These are phyloP conservation scores for Phytophthora aleatoria DNA, from an alignment of 352 stramenopile genomes.

Conservation along the genomic window DNA sequence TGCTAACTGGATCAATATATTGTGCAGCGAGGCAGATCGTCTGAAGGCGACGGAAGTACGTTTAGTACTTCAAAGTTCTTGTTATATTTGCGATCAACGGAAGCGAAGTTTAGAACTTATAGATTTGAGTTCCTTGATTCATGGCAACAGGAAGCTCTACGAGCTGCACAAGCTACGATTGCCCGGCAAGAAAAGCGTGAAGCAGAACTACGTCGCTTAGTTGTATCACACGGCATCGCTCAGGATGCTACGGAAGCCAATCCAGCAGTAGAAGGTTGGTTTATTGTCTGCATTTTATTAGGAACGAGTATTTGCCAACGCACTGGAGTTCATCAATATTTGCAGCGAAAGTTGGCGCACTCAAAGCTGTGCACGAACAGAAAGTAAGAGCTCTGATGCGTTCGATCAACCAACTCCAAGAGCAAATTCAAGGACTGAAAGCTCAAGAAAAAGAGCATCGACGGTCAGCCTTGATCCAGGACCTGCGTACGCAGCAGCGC, in stretches of 20 bases:
- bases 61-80: constrained; percentile 1
- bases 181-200: constrained; percentile 64
- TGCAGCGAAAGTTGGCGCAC: constrained; percentile 66
- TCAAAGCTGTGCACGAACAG: constrained; percentile 70
- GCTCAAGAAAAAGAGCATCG: constrained; percentile 88
- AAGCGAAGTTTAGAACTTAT: background rate
- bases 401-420: constrained; percentile 83
- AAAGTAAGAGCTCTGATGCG: constrained; percentile 88
- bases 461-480: constrained; percentile 85
- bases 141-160: constrained; percentile 48
- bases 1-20: background rate
- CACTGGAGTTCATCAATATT: background rate
- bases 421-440: constrained; percentile 73
- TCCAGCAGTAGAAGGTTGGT: constrained; percentile 47
- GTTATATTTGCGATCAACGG: background rate
- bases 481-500: constrained; percentile 69
- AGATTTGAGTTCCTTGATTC: background rate
- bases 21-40: constrained; percentile 48
- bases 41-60: constrained; percentile 57
- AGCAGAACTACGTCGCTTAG: constrained; percentile 56
- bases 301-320: background rate
- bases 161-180: constrained; percentile 60
- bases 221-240: constrained; percentile 48
- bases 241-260: constrained; percentile 37
- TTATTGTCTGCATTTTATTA: background rate